Evolutionary conservation across 2,329 filamentous ascomycete genomes (phyloP).

Genomic region (Paraconiothyrium brasiliense): DNA sequence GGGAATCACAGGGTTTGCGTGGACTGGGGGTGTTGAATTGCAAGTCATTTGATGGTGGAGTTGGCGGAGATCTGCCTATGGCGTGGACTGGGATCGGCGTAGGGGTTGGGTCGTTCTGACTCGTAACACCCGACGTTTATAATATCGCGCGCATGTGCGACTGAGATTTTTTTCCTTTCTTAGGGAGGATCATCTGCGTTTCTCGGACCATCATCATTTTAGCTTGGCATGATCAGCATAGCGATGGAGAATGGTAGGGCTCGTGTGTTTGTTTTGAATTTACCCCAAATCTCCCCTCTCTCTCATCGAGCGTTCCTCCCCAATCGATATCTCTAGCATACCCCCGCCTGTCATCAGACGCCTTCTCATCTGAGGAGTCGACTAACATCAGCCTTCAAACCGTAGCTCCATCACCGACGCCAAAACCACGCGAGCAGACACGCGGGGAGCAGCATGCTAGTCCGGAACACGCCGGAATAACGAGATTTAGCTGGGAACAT

Average conservation of each 20-base stretch:
- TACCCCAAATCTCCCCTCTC: slow-evolving; percentile 2
- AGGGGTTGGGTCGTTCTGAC: slow-evolving; percentile 11
- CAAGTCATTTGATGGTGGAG: slow-evolving; percentile 2
- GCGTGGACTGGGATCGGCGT: slow-evolving; percentile 14
- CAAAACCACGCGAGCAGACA: too few species aligned
- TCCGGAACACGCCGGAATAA: too few species aligned
- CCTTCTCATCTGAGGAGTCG: too few species aligned
- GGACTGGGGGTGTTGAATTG: slow-evolving; percentile 15
- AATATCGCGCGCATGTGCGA: not conserved
- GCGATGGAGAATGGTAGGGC: slow-evolving; percentile 12
- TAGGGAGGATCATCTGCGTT: not conserved
- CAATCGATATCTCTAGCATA: not conserved
- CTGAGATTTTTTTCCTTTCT: not conserved
- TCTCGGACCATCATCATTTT: not conserved
- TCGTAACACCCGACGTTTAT: not conserved
- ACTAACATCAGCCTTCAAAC: too few species aligned
- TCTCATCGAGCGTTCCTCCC: not conserved
- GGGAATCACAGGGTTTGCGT: slow-evolving; percentile 14
- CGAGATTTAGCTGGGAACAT: too few species aligned
- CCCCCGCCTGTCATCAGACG: not conserved
- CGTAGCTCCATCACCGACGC: too few species aligned
- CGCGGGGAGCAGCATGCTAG: too few species aligned
- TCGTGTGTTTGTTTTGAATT: not conserved
- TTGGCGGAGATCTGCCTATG: slow-evolving; percentile 11
- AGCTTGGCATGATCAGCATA: slow-evolving; percentile 4